A percentile compares a stretch with the other conserved stretches of the same genome.
These are phyloP conservation scores for Graphilbum ipis-grandicollis DNA, from an alignment of 2,329 filamentous ascomycete genomes.

Conservation along the genomic window DNA sequence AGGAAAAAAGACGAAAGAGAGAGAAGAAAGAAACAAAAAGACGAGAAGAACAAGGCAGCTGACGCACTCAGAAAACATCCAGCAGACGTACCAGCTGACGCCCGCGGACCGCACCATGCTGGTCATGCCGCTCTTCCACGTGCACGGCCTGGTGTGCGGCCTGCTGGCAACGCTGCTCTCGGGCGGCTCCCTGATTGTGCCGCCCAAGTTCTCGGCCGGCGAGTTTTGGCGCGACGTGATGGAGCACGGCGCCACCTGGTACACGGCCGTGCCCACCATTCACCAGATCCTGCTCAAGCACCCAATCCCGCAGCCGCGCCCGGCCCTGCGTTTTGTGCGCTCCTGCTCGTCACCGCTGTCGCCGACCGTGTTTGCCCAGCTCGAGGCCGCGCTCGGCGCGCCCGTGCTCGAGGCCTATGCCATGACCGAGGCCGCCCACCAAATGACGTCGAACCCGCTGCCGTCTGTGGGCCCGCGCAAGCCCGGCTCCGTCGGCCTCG, in stretches of 20 bases:
- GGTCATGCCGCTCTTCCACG: slow-evolving; percentile 84
- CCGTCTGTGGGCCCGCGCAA: slow-evolving; percentile 56
- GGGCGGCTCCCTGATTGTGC: slow-evolving; percentile 65
- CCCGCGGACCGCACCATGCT: slow-evolving; percentile 61
- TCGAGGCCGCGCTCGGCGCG: slow-evolving; percentile 58
- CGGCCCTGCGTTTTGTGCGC: slow-evolving; percentile 68
- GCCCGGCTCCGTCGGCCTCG: slow-evolving; percentile 67
- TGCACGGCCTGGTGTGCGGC: slow-evolving; percentile 71
- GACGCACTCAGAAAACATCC: slow-evolving; percentile 45
- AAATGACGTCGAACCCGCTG: slow-evolving; percentile 64
- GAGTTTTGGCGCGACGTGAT: slow-evolving; percentile 72
- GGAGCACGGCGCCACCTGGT: slow-evolving; percentile 67
- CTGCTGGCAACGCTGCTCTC: slow-evolving; percentile 62
- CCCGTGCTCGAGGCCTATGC: slow-evolving; percentile 81
- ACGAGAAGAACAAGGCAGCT: slow-evolving; percentile 3
- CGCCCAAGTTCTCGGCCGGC: slow-evolving; percentile 60
- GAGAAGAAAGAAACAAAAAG: no score
- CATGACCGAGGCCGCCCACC: slow-evolving; percentile 80
- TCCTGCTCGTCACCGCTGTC: slow-evolving; percentile 75
- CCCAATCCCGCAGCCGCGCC: slow-evolving; percentile 48
- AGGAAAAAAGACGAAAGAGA: no score
- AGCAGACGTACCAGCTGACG: slow-evolving; percentile 57
- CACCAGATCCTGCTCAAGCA: slow-evolving; percentile 74
- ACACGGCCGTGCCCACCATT: slow-evolving; percentile 83
- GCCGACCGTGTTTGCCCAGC: slow-evolving; percentile 63